These are phyloP conservation scores for Diplocarpon rosae DNA, from an alignment of 2,329 filamentous ascomycete genomes.

Conservation along the genomic window DNA sequence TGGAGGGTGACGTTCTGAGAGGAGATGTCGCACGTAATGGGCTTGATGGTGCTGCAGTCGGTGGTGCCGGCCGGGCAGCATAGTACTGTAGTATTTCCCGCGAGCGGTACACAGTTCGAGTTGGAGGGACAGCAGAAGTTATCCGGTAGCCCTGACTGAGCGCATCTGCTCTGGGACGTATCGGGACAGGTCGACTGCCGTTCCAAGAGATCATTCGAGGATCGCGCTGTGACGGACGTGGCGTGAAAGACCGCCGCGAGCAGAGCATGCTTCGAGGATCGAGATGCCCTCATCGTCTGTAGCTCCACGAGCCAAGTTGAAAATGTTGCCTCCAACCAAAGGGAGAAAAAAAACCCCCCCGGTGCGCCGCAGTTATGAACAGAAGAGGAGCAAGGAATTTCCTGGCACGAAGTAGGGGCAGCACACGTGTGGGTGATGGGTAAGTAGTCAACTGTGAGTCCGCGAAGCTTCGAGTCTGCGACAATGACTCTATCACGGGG, in stretches of 20 bases:
- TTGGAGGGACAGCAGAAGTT: slow-evolving; percentile 55
- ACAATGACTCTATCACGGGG: slow-evolving; percentile 22
- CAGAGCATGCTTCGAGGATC: slow-evolving; percentile 9
- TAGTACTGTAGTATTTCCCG: slow-evolving; percentile 53
- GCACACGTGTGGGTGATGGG: slow-evolving; percentile 1
- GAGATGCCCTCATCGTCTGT: slow-evolving; percentile 15
- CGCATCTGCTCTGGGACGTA: slow-evolving; percentile 39
- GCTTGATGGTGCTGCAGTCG: slow-evolving; percentile 50
- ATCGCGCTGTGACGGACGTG: slow-evolving; percentile 30
- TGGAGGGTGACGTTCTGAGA: slow-evolving; percentile 48
- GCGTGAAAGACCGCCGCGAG: slow-evolving; percentile 25
- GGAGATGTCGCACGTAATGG: slow-evolving; percentile 52
- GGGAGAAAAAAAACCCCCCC: neutral
- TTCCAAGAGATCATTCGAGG: slow-evolving; percentile 31
- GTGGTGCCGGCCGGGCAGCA: slow-evolving; percentile 53
- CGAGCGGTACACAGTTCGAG: slow-evolving; percentile 48
- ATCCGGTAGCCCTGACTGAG: slow-evolving; percentile 37
- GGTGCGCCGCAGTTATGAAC: neutral
- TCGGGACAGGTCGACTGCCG: slow-evolving; percentile 41
- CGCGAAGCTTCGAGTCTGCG: slow-evolving; percentile 5
- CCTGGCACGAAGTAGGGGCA: neutral
- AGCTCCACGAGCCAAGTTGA: neutral
- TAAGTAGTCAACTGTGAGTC: neutral
- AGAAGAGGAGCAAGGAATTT: neutral
- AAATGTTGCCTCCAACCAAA: neutral